Evolutionary conservation across 73 alveolate genomes (phyloP).

Genomic region (Vitrella brassicaformis): DNA sequence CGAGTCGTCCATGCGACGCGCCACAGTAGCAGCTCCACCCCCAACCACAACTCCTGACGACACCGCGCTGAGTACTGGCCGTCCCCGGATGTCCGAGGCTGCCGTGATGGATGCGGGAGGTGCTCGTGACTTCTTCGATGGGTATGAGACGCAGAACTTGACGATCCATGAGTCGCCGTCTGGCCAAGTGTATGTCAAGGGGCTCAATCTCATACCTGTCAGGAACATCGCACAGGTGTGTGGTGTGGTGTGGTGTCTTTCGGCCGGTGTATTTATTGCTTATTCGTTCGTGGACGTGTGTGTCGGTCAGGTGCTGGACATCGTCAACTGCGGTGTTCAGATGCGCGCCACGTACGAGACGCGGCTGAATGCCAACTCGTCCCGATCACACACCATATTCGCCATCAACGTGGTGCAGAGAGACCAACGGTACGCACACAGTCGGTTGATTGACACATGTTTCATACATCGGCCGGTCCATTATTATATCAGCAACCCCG

Average conservation of each 20-base stretch:
- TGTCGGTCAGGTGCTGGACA: not conserved
- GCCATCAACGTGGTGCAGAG: constrained; percentile 51
- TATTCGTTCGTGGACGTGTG: not conserved
- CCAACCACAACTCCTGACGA: no score
- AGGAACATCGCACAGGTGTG: not conserved
- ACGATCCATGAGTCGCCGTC: constrained; percentile 1
- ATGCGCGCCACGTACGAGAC: constrained; percentile 56
- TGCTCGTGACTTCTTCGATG: no score
- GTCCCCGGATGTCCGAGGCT: not conserved
- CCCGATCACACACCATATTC: constrained; percentile 63
- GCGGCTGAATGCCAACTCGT: constrained; percentile 44
- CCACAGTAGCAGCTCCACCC: no score
- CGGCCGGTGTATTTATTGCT: no score
- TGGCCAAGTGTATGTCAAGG: constrained; percentile 1
- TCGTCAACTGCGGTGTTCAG: constrained; percentile 2
- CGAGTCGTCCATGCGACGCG: no score
- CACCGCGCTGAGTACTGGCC: not conserved
- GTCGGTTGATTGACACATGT: no score
- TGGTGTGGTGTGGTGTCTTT: not conserved
- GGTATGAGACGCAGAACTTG: not conserved
- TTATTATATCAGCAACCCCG: no score
- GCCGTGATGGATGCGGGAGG: not conserved
- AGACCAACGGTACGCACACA: no score
- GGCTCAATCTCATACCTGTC: not conserved
- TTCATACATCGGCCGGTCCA: no score